Evolutionary conservation across 192 early-diverging fungal species (phyloP), one percentile per base, ranked within the genome.

Genomic region (Gryganskiella cystojenkinii): DNA sequence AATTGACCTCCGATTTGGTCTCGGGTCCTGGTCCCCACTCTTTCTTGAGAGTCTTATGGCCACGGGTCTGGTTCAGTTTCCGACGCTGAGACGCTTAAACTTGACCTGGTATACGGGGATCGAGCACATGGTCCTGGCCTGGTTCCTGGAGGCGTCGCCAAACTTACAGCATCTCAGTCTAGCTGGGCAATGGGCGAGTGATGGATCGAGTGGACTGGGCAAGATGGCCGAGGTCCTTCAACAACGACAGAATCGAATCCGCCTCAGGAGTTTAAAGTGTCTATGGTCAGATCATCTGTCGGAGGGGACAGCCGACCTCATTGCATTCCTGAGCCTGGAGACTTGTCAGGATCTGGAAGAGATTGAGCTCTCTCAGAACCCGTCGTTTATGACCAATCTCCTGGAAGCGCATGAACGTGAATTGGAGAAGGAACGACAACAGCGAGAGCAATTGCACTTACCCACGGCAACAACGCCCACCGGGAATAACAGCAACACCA

Each of bases 311-410:
- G 47, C 47, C 6, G 47, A 50, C 6, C 4, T 50, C 4, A 6
- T 24, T 20, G 47, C 15, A 5, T 50, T 50, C 22, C 19, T 50
- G 22, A 50, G 19, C 15, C 22, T 24, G 22, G 19, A n/a, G 47
- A 6, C 8, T 13, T 50, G 47, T n/a, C 47, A 50, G 47, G 47
- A 50, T n/a, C 47, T 50, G 19, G 47, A 50, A n/a, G 47, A 50
- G 22, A 20, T 50, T 17, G 47, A 50, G 47, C 19, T 50, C 4
- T 17, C 15, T 4, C 47, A 50, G 19, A 20, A 50, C 47, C 47
- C 22, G 4, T 24, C 15, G 19, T 50, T 50, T 5, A 5, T 24
- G 19, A 6, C 5, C 22, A 5, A 50, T 17, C 6, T 20, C 47
- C 6, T 20, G 22, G 6, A 50, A 5, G 19, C 22, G 6, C 47